phyloP scores from a whole-genome alignment of 1,284 basidiomycete species.

The Butyriboletus pseudospeciosus region DNA sequence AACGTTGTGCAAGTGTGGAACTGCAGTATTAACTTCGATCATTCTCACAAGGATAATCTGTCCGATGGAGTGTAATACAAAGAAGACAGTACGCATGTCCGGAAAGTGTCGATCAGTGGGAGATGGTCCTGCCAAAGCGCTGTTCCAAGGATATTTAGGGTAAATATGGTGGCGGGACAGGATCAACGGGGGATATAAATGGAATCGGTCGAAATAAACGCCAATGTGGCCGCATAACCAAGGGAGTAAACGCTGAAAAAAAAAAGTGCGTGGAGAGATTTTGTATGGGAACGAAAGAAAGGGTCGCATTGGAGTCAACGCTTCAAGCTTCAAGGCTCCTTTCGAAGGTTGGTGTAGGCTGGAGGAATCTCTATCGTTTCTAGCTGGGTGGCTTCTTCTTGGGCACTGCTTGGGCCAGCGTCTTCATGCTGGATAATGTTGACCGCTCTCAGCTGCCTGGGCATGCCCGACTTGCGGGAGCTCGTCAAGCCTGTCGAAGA shows the following conservation, averaged over 20 bases:
- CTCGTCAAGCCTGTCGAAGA: slow-evolving; percentile 14
- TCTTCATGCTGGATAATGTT: slow-evolving; percentile 82
- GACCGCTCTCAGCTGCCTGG: slow-evolving; percentile 55
- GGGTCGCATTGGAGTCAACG: not conserved
- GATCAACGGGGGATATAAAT: slow-evolving; percentile 3
- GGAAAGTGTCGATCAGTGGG: not conserved
- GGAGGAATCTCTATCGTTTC: slow-evolving; percentile 78
- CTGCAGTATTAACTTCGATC: slow-evolving; percentile 4
- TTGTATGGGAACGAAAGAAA: slow-evolving; percentile 3
- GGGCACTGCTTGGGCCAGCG: slow-evolving; percentile 44
- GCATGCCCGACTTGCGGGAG: slow-evolving; percentile 45
- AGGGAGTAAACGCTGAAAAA: not conserved
- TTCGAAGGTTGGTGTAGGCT: slow-evolving; percentile 63
- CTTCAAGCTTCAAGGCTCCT: slow-evolving; percentile 11
- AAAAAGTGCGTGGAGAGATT: not conserved
- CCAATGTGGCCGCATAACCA: not conserved
- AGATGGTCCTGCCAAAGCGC: not conserved
- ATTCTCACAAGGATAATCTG: not conserved
- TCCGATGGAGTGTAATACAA: slow-evolving; percentile 6
- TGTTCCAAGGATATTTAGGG: not conserved
- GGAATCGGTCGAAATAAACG: slow-evolving; percentile 2
- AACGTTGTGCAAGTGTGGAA: not conserved
- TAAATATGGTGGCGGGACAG: not conserved
- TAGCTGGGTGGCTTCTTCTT: slow-evolving; percentile 42
- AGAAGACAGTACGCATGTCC: not conserved